phyloP scores from a whole-genome alignment of 805 yeast genomes.

The Yarrowia sp. region DNA sequence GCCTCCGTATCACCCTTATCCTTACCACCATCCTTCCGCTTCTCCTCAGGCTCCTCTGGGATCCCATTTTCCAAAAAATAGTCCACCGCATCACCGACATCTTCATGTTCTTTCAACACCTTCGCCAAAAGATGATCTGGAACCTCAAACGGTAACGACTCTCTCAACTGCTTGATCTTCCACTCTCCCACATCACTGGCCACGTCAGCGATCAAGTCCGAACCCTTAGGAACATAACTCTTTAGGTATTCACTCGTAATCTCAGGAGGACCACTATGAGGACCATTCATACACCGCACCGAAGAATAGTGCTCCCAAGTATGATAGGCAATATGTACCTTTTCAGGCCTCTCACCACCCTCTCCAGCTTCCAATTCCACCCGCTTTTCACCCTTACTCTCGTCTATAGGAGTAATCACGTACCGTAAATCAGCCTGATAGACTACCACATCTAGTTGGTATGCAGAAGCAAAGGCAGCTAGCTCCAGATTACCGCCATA shows the following conservation, averaged over 20 bases:
- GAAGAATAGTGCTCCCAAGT: conserved; percentile 56
- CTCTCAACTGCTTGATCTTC: conserved; percentile 28
- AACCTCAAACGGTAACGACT: conserved; percentile 14
- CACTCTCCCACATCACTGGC: conserved; percentile 21
- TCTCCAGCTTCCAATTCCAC: conserved; percentile 6
- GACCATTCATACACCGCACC: conserved; percentile 52
- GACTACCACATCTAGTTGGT: conserved; percentile 49
- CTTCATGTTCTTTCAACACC: conserved; percentile 21
- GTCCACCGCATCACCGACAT: conserved; percentile 27
- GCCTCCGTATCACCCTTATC: too few species aligned
- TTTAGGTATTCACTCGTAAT: conserved; percentile 36
- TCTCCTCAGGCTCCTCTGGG: conserved; percentile 8
- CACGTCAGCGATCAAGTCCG: not conserved
- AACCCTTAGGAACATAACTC: not conserved
- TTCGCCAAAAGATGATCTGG: conserved; percentile 2
- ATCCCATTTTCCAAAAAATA: conserved; percentile 27
- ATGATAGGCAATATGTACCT: conserved; percentile 53
- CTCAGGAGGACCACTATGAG: conserved; percentile 50
- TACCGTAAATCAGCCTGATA: conserved; percentile 52
- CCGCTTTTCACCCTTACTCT: conserved; percentile 14
- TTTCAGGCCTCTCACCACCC: conserved; percentile 25
- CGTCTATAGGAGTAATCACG: conserved; percentile 44
- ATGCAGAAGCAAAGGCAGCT: conserved; percentile 52
- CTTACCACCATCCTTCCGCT: not conserved
- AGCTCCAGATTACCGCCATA: conserved; percentile 55